These are phyloP conservation scores for Chrysoporthe puriensis DNA, from an alignment of 2,329 filamentous ascomycete species.

Conservation along the genomic window DNA sequence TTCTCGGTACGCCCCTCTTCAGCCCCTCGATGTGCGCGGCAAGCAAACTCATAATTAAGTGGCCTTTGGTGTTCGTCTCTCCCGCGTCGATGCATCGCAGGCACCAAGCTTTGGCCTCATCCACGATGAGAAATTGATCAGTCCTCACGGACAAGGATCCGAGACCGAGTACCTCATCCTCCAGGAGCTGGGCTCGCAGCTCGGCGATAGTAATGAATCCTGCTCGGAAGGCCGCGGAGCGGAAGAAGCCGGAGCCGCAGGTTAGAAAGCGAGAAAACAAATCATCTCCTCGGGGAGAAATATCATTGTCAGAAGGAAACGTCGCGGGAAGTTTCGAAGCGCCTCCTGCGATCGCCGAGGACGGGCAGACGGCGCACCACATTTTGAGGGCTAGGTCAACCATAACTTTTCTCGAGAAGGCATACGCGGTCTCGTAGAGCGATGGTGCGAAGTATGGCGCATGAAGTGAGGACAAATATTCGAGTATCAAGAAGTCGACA, in stretches of 20 bases:
- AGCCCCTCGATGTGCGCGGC: slow-evolving; percentile 42
- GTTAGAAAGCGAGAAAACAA: slow-evolving; percentile 45
- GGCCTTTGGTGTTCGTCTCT: slow-evolving; percentile 49
- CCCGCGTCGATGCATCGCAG: slow-evolving; percentile 43
- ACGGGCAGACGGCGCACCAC: slow-evolving; percentile 31
- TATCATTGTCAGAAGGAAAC: background rate
- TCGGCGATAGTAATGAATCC: slow-evolving; percentile 51
- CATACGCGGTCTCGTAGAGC: slow-evolving; percentile 50
- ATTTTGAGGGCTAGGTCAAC: slow-evolving; percentile 45
- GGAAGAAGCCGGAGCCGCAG: slow-evolving; percentile 48
- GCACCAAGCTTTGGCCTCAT: slow-evolving; percentile 38
- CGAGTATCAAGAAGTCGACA: slow-evolving; percentile 48
- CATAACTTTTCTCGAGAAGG: slow-evolving; percentile 47
- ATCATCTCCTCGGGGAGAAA: slow-evolving; percentile 19
- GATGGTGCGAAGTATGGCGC: slow-evolving; percentile 52
- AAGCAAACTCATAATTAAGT: slow-evolving; percentile 41
- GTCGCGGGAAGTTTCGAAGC: background rate
- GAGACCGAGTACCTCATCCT: slow-evolving; percentile 39
- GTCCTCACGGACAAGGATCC: slow-evolving; percentile 37
- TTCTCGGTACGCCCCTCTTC: slow-evolving; percentile 35
- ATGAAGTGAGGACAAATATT: slow-evolving; percentile 58
- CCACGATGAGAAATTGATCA: slow-evolving; percentile 39
- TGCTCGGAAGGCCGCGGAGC: slow-evolving; percentile 44
- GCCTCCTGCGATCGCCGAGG: slow-evolving; percentile 16
- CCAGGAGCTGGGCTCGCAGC: slow-evolving; percentile 49